Evolutionary conservation across 768 basidiomycete genomes (phyloP), one percentile per base, ranked within the genome.

Genomic region (Agaricus sinodeliciosus): DNA sequence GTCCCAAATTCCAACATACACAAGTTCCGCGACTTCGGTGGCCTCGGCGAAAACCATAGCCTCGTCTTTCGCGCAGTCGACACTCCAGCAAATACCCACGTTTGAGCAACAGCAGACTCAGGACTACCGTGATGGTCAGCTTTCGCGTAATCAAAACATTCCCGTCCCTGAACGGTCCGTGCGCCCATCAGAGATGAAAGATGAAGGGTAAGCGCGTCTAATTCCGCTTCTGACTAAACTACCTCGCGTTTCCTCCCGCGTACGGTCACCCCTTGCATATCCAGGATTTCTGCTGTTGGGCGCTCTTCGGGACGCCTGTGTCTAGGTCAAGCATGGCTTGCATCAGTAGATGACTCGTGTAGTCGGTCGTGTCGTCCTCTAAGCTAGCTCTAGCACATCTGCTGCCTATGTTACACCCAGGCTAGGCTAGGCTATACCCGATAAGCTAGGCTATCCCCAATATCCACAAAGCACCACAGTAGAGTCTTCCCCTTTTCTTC

Each of bases 101-200:
- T 88, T 82, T 65, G 85, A 86, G 57, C 83, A 87, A 57, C 80
- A 81, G 7, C 73, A 75, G 28, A 66, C 74, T 0, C 66, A 71
- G 3, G 82, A 84, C 39, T 81, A 81, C 61, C 69, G 72, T 22
- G 72, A 74, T 55, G 57, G 59, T 18, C 59, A 69, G 55, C 61
- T 67, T 18, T 66, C 66, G 37, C 65, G 67, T 25, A 65, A 74
- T 54, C 73, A 72, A 59, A 76, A 60, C 64, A 67, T 69, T 26
- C 67, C 72, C 22, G 68, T 70, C 48, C 73, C 75, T 19, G 82
- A 87, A 64, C 79, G 89, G 42, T 83, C 80, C 31, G 72, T 93
- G 13, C 78, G 90, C 31, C 89, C 89, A 15, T 86, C 86, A 9
- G 93, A 96, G 68, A 93, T 92, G 90, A 92, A 93, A 68, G 94